Conservation (phyloP, 208 protist genomes). For the Leishmania tarentolae region DNA sequence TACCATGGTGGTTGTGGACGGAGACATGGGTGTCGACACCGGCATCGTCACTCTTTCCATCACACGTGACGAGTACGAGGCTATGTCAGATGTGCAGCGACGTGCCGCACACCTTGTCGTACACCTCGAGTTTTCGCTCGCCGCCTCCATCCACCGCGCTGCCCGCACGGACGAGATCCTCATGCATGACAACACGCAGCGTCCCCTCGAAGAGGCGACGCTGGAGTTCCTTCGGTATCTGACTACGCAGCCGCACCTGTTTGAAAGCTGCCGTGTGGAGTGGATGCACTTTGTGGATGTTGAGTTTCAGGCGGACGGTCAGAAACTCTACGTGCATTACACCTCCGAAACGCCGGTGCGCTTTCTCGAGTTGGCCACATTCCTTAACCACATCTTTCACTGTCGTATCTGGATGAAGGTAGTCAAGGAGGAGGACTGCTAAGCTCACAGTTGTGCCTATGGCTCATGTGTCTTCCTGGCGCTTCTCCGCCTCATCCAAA, state of each 20-base stretch:
- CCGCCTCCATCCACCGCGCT: conserved; percentile 41
- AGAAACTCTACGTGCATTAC: conserved; percentile 85
- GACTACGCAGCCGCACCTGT: conserved; percentile 26
- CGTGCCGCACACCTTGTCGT: conserved; percentile 22
- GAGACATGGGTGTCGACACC: conserved; percentile 80
- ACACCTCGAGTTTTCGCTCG: conserved; percentile 21
- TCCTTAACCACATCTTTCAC: conserved; percentile 70
- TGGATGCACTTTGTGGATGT: conserved; percentile 68
- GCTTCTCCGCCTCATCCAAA: no score
- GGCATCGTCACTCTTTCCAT: conserved; percentile 39
- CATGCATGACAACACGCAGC: conserved; percentile 19
- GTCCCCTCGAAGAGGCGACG: conserved; percentile 36
- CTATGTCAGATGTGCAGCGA: conserved; percentile 26
- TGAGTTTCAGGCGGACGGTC: conserved; percentile 81
- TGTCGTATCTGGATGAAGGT: conserved; percentile 83
- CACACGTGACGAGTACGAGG: conserved; percentile 40
- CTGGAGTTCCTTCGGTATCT: conserved; percentile 40
- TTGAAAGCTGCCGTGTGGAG: conserved; percentile 57
- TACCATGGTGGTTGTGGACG: conserved; percentile 73
- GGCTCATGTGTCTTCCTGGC: no score
- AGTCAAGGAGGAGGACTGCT: conserved; percentile 1
- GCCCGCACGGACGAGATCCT: conserved; percentile 19
- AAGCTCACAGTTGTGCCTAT: background rate
- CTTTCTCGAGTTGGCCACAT: conserved; percentile 75
- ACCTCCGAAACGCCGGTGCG: conserved; percentile 39